Base-by-base conservation (phyloP, 352 stramenopile species). In the Achlya hypogyna region DNA sequence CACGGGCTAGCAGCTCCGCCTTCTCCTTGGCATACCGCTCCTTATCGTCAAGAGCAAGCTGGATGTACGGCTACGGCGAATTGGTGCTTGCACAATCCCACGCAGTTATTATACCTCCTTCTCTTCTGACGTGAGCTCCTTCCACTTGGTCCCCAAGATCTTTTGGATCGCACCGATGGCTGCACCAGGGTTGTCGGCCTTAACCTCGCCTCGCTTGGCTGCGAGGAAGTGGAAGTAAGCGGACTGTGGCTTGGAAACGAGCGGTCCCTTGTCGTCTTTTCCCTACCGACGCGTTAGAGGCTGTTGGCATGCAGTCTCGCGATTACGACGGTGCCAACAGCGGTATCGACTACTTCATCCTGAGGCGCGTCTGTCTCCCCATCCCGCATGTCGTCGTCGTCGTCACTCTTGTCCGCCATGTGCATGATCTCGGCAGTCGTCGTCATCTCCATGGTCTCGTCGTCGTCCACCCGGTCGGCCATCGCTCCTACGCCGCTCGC, bases 111-210 rank as follows among this genome's bases (percentile, higher is more conserved):
- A 14, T 35, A 91, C 76, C 59, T 95, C 78, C 47, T 96, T 95
- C 63, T 97, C 76, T 25, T 96, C 79, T 2, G 79, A 69, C 6
- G 71, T 74, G 22, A 98, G 76, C 47, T 77, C 78, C 18, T 89
- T 89, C 95, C 95, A 98, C 51, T 92, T 81, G 47, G 76, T 74
- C 31, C 93, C 96, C 31, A 98, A 87, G 20, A 91, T 71, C 73
- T 96, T 96, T 53, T 96, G 88, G 22, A 98, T 80, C 16, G 88
- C 78, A 8, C 84, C 82, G 49, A 95, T 77, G 60, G 75, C 74
- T 2, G 82, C 59, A 2, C 78, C 77, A 79, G 64, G 59, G 38
- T 66, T 66, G 38, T 66, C 59, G 28, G 38, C 59, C 22, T 34
- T 38, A n/a, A 28, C 38, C 16, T 34, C 10, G 16, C 38, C 22